Percentiles rank a stretch among this genome's conserved stretches.
Evolutionary conservation across 1,284 basidiomycete species (phyloP).

Genomic region (Cryptococcus sp.): DNA sequence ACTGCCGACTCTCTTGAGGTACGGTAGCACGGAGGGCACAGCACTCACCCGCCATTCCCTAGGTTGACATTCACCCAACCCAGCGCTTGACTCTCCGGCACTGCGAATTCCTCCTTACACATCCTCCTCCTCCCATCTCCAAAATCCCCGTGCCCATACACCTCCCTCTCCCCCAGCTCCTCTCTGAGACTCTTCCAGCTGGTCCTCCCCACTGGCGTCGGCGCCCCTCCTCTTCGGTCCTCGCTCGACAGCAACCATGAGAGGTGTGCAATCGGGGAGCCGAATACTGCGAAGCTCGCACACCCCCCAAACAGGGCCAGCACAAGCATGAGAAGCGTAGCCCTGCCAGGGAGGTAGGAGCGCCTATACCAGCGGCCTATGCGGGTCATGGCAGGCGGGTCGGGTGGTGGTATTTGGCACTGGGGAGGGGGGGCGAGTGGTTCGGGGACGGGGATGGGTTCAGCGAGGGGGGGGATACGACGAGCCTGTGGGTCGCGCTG

Average conservation of each 20-base stretch:
- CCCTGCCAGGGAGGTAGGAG: too few species aligned
- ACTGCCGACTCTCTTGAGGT: too few species aligned
- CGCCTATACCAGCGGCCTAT: too few species aligned
- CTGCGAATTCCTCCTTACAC: slow-evolving; percentile 15
- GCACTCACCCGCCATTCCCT: slow-evolving; percentile 42
- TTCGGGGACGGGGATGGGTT: neutral
- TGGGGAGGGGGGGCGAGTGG: too few species aligned
- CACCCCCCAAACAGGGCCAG: too few species aligned
- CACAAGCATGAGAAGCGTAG: too few species aligned
- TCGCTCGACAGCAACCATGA: too few species aligned
- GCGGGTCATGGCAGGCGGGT: too few species aligned
- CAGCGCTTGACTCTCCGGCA: slow-evolving; percentile 25
- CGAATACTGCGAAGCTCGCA: too few species aligned
- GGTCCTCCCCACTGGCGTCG: neutral
- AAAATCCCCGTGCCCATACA: slow-evolving; percentile 35
- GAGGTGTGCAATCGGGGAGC: too few species aligned
- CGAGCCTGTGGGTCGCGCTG: neutral
- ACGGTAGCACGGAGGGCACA: neutral
- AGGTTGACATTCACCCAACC: slow-evolving; percentile 40
- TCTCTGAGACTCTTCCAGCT: neutral
- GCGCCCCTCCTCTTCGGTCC: too few species aligned
- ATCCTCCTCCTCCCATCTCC: slow-evolving; percentile 30
- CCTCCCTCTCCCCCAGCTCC: neutral
- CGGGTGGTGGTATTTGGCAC: too few species aligned
- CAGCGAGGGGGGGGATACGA: neutral